These are phyloP conservation scores for Coniochaeta pulveracea DNA, from an alignment of 2,329 filamentous ascomycete genomes.

Conservation along the genomic window DNA sequence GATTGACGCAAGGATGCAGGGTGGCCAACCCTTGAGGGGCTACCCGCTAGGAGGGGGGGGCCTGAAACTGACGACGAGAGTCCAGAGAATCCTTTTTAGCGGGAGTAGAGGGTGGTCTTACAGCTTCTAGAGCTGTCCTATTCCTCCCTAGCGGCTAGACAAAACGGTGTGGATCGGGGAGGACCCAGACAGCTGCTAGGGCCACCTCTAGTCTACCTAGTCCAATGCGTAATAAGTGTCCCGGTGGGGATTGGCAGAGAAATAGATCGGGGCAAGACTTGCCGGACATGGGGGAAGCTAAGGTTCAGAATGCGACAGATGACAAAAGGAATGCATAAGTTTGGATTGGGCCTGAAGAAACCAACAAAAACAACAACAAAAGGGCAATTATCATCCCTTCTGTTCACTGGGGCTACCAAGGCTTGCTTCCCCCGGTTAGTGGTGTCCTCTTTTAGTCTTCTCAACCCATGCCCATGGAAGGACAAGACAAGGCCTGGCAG, in stretches of 20 bases:
- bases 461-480: too few relatives aligned
- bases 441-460: too few relatives aligned
- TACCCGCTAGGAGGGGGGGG: not conserved
- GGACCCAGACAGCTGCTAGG: not conserved
- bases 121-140: not conserved
- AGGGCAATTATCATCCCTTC: not conserved
- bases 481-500: too few relatives aligned
- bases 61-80: constrained; percentile 1
- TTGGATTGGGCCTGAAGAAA: constrained; percentile 1
- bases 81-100: not conserved
- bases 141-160: not conserved
- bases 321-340: not conserved
- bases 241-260: constrained; percentile 1
- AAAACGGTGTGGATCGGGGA: constrained; percentile 1
- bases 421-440: not conserved
- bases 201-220: too few relatives aligned
- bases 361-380: not conserved
- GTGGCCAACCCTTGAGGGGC: not conserved
- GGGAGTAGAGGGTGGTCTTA: not conserved
- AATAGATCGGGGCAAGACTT: constrained; percentile 1
- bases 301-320: too few relatives aligned
- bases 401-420: constrained; percentile 3
- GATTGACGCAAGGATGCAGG: constrained; percentile 24
- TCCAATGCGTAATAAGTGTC: not conserved
- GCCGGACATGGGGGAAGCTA: constrained; percentile 1